These are phyloP conservation scores for Chloranthus sessilifolius DNA, from an alignment of 164 flowering plant species.

Conservation along the genomic window DNA sequence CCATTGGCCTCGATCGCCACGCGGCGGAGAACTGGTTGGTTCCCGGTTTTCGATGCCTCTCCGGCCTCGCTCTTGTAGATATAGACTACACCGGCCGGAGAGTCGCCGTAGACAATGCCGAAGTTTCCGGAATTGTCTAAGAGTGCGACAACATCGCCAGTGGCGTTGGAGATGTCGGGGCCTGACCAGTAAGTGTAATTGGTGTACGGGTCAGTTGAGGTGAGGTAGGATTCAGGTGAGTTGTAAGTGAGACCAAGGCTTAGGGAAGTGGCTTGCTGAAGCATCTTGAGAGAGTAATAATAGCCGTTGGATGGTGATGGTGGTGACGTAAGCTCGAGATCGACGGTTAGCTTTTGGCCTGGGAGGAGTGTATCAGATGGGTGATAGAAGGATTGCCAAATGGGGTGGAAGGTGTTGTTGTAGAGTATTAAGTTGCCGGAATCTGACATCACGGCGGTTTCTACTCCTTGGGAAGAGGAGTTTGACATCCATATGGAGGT, in stretches of 20 bases:
- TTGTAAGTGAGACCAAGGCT: constrained; percentile 70
- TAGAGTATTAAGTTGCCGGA: constrained; percentile 71
- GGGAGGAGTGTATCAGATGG: constrained; percentile 92
- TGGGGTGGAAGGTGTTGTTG: constrained; percentile 13
- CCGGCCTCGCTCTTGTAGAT: constrained; percentile 72
- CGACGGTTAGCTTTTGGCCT: constrained; percentile 56
- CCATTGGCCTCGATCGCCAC: constrained; percentile 69
- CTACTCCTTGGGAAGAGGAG: constrained; percentile 49
- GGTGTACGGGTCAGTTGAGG: constrained; percentile 6
- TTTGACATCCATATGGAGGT: constrained; percentile 63
- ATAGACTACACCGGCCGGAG: constrained; percentile 62
- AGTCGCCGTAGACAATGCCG: constrained; percentile 62
- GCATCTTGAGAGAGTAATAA: constrained; percentile 76
- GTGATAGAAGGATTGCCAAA: constrained; percentile 77
- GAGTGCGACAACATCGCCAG: constrained; percentile 67
- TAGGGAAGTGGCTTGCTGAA: constrained; percentile 72
- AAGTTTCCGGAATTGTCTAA: constrained; percentile 70
- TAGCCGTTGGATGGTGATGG: constrained; percentile 27
- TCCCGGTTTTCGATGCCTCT: constrained; percentile 26
- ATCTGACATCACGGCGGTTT: constrained; percentile 51
- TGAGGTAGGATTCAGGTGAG: constrained; percentile 31
- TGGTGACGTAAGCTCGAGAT: constrained; percentile 51
- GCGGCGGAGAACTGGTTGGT: constrained; percentile 35
- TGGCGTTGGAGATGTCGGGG: constrained; percentile 73
- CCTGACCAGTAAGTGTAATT: constrained; percentile 66